Base-by-base conservation (phyloP, 2,329 filamentous ascomycete genomes). In the Verticillium nonalfalfae region DNA sequence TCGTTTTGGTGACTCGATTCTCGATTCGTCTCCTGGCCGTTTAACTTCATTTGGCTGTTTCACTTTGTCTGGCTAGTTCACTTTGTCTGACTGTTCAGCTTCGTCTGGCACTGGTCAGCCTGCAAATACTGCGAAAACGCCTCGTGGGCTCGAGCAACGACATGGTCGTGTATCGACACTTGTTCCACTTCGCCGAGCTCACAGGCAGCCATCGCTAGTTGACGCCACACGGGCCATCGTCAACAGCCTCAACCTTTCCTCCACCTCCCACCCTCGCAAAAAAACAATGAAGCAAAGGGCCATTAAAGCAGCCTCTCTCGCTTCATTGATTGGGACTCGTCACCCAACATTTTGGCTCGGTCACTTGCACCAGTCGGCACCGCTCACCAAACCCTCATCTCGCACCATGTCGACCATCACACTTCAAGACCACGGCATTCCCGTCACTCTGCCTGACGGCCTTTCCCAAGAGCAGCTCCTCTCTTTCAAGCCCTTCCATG, bases 401-500 rank as follows among this genome's bases (percentile, higher is more conserved):
- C 54, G 54, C 54, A 34, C 57, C n/a, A 79, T 79, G 77, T 70
- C 76, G 35, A 76, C 73, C n/a, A 74, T 80, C 66, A 74, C 67
- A 0, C 70, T 79, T 21, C 70, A 75, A 21, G 67, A 73, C 14
- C 70, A 75, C 34, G 66, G 72, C 60, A 68, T 83, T 59, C 71
- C 74, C 3, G 74, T 85, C 59, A 76, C 69, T 10, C 72, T 84
- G 0, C 76, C 79, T 0, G 68, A 76, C 0, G 79, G 75, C 2
- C 73, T 84, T 21, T 71, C 78, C 0, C 69, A 79, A 60, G 71
- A 79, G 0, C 74, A 81, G 60, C 71, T 85, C 1, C 69, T 76
- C 11, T 67, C 66, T 6, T 85, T 85, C 66, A 74, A 73, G 7
- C 81, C 83, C 0, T 85, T 85, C 67, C 80, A 76, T 14, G 82